These are phyloP conservation scores for Wallacemonas rigidus DNA, from an alignment of 208 protist species.

Conservation along the genomic window DNA sequence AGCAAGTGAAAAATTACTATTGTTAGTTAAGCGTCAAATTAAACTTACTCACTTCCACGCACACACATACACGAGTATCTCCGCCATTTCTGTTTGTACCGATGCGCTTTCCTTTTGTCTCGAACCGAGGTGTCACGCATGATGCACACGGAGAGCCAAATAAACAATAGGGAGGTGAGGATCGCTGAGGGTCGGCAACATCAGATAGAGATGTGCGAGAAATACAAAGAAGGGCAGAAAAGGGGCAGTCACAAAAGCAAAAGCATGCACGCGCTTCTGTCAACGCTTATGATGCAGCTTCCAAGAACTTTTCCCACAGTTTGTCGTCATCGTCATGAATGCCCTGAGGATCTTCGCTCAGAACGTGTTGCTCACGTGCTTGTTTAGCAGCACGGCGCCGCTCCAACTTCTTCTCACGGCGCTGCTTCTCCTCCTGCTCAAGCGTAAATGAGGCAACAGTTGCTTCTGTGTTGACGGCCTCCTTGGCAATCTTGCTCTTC, in stretches of 20 bases:
- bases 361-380: conserved; percentile 6
- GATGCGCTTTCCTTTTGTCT: too few relatives aligned
- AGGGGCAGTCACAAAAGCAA: too few relatives aligned
- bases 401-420: conserved; percentile 43
- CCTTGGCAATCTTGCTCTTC: conserved; percentile 22
- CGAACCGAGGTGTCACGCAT: too few relatives aligned
- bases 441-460: conserved; percentile 60
- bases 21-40: conserved; percentile 13
- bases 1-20: not conserved
- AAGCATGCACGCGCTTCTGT: too few relatives aligned
- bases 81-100: not conserved
- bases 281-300: conserved; percentile 23
- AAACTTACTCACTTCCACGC: not conserved
- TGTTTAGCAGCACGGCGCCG: conserved; percentile 13
- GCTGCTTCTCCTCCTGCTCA: conserved; percentile 51
- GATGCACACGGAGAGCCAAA: too few relatives aligned
- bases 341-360: not conserved
- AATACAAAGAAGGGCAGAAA: too few relatives aligned
- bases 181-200: too few relatives aligned
- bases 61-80: not conserved
- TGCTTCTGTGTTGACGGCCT: conserved; percentile 24
- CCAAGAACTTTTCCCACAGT: conserved; percentile 54
- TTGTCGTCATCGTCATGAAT: conserved; percentile 34
- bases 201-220: too few relatives aligned
- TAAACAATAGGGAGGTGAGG: too few relatives aligned